Evolutionary conservation across 108 stramenopile species (phyloP), one percentile per base, ranked within the genome.

Genomic region (Mayamaea pseudoterrestris): DNA sequence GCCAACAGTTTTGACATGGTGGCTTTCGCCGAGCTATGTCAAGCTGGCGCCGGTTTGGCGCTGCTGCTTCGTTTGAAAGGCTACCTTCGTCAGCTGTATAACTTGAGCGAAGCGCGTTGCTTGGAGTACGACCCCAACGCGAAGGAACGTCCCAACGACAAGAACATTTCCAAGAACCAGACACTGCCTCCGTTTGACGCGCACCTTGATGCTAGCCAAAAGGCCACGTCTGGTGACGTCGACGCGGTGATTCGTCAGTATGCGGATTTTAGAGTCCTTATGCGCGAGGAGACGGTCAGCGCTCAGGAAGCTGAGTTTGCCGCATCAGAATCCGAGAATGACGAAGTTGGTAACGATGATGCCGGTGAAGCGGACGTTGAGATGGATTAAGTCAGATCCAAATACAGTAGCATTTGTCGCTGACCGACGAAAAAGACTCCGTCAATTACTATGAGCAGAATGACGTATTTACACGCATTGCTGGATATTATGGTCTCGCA

Each of bases 51-150:
- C 14, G 63, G 63, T 20, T 44, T 85, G 24, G 57, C 62, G 14
- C 63, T 81, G 9, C 56, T 90, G 27, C 63, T 90, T 32, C 71
- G 79, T 16, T 57, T 90, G 30, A 85, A 85, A 46, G 41, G 34
- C 8, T 85, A 79, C 31, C 66, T 90, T 4, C 68, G 76, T 13
- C 57, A 71, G 28, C 63, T 58, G 2, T 90, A 90, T 62, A 76
- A 76, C 47, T 36, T 85, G 35, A 71, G 60, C 44, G 78, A 82
- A 44, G 53, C 75, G n/a, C 67, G 83, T 22, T 67, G 76, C 30
- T 44, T 73, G 25, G 81, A 70, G 22, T 90, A 71, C 59, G 47
- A 67, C 41, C 89, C 89, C 1, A 68, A 74, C 37, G 73, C 57
- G 23, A 77, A 73, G 35, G 83, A 90, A 36, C 51, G 63, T 7